Evolutionary conservation across 768 basidiomycete species (phyloP), one percentile per base, ranked within the genome.

Genomic region (Obba rivulosa): DNA sequence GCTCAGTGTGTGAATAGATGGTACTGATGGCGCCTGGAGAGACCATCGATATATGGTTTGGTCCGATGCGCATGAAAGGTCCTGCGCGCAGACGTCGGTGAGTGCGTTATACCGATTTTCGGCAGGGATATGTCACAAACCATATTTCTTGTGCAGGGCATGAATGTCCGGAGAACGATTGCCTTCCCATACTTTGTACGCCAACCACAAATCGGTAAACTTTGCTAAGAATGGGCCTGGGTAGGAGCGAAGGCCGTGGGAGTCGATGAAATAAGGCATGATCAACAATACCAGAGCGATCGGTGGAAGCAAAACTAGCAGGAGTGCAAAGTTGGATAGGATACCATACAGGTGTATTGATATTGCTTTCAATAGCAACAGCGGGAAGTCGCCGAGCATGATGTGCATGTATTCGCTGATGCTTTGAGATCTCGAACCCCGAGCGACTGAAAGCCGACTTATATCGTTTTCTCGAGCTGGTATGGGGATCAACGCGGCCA

Each of bases 1-100:
- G 70, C 14, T 59, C 66, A 0, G 69, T 68, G 49, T 76, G 73
- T 4, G 69, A 72, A 46, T 75, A 74, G 39, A 77, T 62, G 45
- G 62, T 49, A 18, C 65, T 62, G 11, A 76, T 51, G 0, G 75
- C 75, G 0, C 60, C 61, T 0, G 73, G 71, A 51, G 73, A 71
- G 1, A 68, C 62, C 40, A 77, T 66, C 17, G 69, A 71, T 22
- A 77, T 54, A 46, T 74, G 66, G 43, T 69, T 66, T 1, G 73
- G 73, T 2, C 66, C 64, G 38, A 72, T 57, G 37, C 69, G 61
- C 9, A 71, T 66, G 31, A 71, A 60, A 8, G 61, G 57, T 31
- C 68, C 69, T 69, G 21, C 10, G n/a, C 9, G 8, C 22, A 7
- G 23, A 13, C 7, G 17, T 8, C 9, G 24, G 31, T 20, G 20